Evolutionary conservation across 1,139 yeast species (phyloP).

Genomic region (Arxiozyma bovina): DNA sequence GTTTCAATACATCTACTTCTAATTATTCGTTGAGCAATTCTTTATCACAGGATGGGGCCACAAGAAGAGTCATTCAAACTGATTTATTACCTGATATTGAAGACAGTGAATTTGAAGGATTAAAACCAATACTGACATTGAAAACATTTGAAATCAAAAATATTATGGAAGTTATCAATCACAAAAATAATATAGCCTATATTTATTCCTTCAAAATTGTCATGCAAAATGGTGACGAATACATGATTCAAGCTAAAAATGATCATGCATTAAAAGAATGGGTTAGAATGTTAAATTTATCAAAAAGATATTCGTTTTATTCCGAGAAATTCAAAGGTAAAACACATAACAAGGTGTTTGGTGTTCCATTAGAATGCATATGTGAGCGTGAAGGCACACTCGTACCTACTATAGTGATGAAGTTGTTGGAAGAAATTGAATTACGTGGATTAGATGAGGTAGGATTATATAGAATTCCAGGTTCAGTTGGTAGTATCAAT

Average conservation of each 20-base stretch:
- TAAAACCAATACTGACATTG: slow-evolving; percentile 49
- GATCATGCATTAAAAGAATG: slow-evolving; percentile 69
- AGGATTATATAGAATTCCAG: slow-evolving; percentile 87
- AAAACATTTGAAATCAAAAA: slow-evolving; percentile 53
- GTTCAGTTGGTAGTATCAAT: slow-evolving; percentile 72
- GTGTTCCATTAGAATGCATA: slow-evolving; percentile 73
- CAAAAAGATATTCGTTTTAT: slow-evolving; percentile 37
- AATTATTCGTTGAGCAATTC: slow-evolving; percentile 30
- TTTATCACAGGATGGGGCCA: slow-evolving; percentile 18
- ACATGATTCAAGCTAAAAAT: slow-evolving; percentile 57
- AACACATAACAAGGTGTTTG: slow-evolving; percentile 54
- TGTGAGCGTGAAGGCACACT: slow-evolving; percentile 60
- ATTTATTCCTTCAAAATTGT: slow-evolving; percentile 50
- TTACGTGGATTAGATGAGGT: slow-evolving; percentile 78
- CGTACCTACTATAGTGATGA: slow-evolving; percentile 59
- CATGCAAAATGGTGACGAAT: slow-evolving; percentile 46
- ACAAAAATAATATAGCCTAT: slow-evolving; percentile 29
- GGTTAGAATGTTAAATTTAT: slow-evolving; percentile 42
- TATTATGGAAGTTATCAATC: slow-evolving; percentile 27
- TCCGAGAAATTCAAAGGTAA: slow-evolving; percentile 34
- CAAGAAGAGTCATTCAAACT: slow-evolving; percentile 41
- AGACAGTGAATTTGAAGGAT: slow-evolving; percentile 36
- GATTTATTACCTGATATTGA: slow-evolving; percentile 53
- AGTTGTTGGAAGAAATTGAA: slow-evolving; percentile 67
- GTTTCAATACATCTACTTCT: slow-evolving; percentile 34